These are phyloP conservation scores for Hirsutella thompsonii DNA, from an alignment of 2,329 filamentous ascomycete genomes.

Conservation along the genomic window DNA sequence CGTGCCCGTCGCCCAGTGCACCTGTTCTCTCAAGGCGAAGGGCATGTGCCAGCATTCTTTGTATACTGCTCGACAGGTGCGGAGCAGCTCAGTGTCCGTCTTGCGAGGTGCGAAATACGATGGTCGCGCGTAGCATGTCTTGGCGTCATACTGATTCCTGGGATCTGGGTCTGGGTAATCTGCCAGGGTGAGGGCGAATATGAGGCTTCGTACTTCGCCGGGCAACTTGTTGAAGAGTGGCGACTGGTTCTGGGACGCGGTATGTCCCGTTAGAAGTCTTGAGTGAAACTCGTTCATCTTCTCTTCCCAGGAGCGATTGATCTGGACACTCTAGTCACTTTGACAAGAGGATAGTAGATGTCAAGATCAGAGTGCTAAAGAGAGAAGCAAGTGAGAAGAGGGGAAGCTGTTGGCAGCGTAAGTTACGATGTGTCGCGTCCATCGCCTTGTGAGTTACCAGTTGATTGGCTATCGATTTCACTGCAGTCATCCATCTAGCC, in stretches of 20 bases:
- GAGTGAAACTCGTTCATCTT: neutral
- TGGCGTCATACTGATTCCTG: conserved; percentile 10
- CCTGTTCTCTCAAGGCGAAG: conserved; percentile 23
- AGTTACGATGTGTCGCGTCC: too few relatives aligned
- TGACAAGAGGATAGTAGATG: too few relatives aligned
- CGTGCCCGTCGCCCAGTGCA: conserved; percentile 19
- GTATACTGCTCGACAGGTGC: conserved; percentile 28
- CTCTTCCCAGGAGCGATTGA: too few relatives aligned
- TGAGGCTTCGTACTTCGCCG: conserved; percentile 32
- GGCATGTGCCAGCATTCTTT: conserved; percentile 29
- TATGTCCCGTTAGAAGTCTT: neutral
- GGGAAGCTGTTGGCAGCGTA: too few relatives aligned
- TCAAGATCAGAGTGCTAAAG: too few relatives aligned
- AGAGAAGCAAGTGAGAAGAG: too few relatives aligned
- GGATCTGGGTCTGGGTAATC: conserved; percentile 21
- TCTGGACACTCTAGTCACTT: too few relatives aligned
- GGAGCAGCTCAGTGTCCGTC: conserved; percentile 24
- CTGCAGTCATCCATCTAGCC: too few relatives aligned
- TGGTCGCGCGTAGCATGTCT: conserved; percentile 26
- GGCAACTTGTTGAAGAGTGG: conserved; percentile 26
- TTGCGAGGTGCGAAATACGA: conserved; percentile 23
- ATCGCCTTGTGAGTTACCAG: too few relatives aligned
- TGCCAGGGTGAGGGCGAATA: conserved; percentile 28
- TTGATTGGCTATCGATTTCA: too few relatives aligned
- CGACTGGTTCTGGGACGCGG: conserved; percentile 6